Evolutionary conservation across 78 protist species (phyloP).

Genomic region (Neovahlkampfia damariscottae): DNA sequence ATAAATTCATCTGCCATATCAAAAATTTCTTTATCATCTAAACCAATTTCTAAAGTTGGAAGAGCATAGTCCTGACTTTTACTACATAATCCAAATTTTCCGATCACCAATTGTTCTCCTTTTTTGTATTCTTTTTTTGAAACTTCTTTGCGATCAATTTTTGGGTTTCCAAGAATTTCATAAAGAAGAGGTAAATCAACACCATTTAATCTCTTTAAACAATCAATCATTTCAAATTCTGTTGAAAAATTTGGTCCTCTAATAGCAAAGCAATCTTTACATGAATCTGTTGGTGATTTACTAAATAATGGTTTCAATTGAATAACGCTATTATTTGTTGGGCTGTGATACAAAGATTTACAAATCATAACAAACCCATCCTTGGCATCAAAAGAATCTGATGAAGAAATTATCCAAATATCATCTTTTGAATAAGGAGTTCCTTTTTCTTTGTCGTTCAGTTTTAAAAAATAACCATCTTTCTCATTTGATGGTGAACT

Average conservation of each 20-base stretch:
- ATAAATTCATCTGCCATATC: neutral
- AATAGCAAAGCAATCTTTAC: neutral
- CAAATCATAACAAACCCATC: neutral
- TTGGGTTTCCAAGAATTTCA: neutral
- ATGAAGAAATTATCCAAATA: neutral
- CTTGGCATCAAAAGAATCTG: neutral
- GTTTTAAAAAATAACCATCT: neutral
- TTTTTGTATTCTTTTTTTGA: neutral
- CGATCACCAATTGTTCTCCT: neutral
- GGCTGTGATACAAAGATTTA: neutral
- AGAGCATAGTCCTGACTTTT: too few relatives aligned
- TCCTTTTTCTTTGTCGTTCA: neutral
- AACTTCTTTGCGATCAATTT: too few relatives aligned
- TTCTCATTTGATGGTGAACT: neutral
- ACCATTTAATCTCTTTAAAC: neutral
- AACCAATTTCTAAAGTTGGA: too few relatives aligned
- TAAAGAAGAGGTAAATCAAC: neutral
- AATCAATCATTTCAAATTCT: neutral
- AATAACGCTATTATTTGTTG: neutral
- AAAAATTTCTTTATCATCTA: too few relatives aligned
- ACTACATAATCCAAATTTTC: neutral
- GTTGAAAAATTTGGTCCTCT: slow-evolving; percentile 1
- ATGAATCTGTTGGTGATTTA: neutral
- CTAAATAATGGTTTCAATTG: neutral
- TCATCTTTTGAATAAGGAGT: slow-evolving; percentile 7